Conservation (phyloP, 164 flowering plant species). For the Piper betle region DNA sequence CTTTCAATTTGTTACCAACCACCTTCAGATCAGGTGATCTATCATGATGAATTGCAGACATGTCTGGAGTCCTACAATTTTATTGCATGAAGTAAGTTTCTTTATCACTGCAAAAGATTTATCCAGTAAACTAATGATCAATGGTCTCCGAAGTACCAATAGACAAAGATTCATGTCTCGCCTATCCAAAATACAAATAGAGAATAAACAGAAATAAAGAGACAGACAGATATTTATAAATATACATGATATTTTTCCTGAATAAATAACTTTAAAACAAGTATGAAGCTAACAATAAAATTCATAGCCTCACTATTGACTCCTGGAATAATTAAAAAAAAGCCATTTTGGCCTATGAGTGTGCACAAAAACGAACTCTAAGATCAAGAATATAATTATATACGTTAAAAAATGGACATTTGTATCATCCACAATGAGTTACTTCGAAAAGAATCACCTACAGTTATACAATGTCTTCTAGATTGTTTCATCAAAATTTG, state of each 20-base stretch:
- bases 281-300: not conserved
- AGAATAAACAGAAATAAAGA: not conserved
- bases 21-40: conserved; percentile 68
- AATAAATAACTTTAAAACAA: not conserved
- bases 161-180: not conserved
- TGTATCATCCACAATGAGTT: no score
- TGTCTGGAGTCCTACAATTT: conserved; percentile 77
- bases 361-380: no score
- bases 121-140: not conserved
- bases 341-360: not conserved
- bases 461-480: no score
- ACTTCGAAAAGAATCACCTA: no score
- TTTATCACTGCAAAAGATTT: not conserved
- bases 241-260: not conserved
- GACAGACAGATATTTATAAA: no score
- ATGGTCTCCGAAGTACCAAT: not conserved
- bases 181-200: not conserved
- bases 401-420: no score
- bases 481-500: no score
- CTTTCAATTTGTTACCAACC: conserved; percentile 70
- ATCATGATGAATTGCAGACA: conserved; percentile 97
- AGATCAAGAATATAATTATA: no score
- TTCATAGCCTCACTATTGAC: not conserved
- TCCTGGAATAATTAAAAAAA: no score
- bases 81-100: not conserved